These are phyloP conservation scores for Cymbidium sinense DNA, from an alignment of 106 monocot genomes.

Conservation along the genomic window DNA sequence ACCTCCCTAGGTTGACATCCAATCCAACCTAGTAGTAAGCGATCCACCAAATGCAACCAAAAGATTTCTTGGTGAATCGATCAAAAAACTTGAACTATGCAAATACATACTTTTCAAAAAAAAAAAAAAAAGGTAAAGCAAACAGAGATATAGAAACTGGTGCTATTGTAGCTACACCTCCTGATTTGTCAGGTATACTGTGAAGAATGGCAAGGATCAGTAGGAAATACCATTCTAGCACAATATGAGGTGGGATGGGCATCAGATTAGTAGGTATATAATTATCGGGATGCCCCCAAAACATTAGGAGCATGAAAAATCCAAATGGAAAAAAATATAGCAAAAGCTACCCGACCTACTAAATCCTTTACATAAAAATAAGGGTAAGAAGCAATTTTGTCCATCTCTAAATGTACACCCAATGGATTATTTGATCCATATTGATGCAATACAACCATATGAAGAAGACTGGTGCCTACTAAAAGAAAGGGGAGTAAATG, in stretches of 20 bases:
- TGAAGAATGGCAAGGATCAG: neutral
- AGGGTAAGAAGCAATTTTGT: slow-evolving; percentile 11
- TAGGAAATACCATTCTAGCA: neutral
- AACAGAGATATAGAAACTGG: neutral
- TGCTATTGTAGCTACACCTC: neutral
- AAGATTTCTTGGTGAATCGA: neutral
- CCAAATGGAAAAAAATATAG: neutral
- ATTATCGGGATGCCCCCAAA: neutral
- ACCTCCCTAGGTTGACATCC: too few relatives aligned
- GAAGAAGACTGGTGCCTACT: too few relatives aligned
- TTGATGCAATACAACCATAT: too few relatives aligned
- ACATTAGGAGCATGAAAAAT: slow-evolving; percentile 2
- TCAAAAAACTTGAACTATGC: neutral
- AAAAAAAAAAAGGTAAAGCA: neutral
- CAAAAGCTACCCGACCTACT: slow-evolving; percentile 9
- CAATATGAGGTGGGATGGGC: neutral
- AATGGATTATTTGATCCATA: too few relatives aligned
- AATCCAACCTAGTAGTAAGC: too few relatives aligned
- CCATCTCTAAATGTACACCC: neutral
- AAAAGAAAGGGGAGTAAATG: too few relatives aligned
- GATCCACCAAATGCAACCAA: neutral
- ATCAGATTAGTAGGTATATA: too few relatives aligned
- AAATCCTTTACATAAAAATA: slow-evolving; percentile 8
- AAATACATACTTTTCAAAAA: neutral
- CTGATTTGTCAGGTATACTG: neutral